Conservation (phyloP, 2,329 filamentous ascomycete species). For the Polytolypa hystricis region DNA sequence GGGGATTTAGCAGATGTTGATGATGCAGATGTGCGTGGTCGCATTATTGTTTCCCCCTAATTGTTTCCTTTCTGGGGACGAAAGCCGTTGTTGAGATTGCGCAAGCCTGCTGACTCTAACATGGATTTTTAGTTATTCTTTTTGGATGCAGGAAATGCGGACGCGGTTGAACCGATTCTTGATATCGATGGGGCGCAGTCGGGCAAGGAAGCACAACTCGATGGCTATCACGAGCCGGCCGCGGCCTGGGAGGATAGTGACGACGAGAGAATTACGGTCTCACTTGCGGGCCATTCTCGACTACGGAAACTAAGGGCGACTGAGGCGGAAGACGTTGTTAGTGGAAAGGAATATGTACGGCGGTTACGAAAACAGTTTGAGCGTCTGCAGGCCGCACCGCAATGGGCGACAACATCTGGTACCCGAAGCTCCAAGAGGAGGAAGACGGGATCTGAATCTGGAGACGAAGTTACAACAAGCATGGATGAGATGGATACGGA, state of each 20-base stretch:
- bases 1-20: constrained; percentile 53
- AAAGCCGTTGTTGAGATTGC: too few relatives aligned
- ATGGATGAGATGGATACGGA: constrained; percentile 45
- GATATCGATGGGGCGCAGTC: constrained; percentile 23
- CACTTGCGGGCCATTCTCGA: constrained; percentile 62
- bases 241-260: constrained; percentile 83
- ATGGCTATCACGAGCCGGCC: constrained; percentile 16
- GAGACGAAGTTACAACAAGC: constrained; percentile 32
- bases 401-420: constrained; percentile 44
- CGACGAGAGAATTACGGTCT: constrained; percentile 77
- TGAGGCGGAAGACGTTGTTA: constrained; percentile 76
- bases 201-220: constrained; percentile 24
- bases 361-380: constrained; percentile 68
- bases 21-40: constrained; percentile 54
- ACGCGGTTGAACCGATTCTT: constrained; percentile 15
- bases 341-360: constrained; percentile 71
- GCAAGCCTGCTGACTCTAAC: too few relatives aligned
- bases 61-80: too few relatives aligned
- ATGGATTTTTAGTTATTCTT: constrained; percentile 72
- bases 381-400: constrained; percentile 49
- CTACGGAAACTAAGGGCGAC: constrained; percentile 72
- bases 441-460: constrained; percentile 20
- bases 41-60: neutral
- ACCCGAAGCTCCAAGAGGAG: constrained; percentile 38
- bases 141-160: constrained; percentile 55